Evolutionary conservation across 73 alveolate genomes (phyloP).

Genomic region (Paramecium tetraurelia): DNA sequence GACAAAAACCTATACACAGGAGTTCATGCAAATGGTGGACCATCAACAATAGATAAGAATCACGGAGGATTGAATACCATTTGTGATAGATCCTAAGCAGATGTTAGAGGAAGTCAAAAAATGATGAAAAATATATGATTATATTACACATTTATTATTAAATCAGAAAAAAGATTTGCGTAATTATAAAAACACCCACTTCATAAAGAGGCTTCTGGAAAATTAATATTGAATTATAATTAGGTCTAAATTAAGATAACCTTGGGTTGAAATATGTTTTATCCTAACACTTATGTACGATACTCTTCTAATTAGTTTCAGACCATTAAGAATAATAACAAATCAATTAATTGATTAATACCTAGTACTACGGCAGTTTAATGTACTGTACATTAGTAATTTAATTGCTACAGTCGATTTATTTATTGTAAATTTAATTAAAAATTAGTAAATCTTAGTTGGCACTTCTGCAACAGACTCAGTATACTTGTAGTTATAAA

Average conservation of each 20-base stretch:
- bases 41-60: slow-evolving; percentile 59
- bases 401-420: too few species aligned
- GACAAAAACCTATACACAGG: slow-evolving; percentile 92
- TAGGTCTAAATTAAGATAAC: background rate
- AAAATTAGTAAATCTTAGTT: background rate
- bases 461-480: background rate
- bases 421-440: background rate
- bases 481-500: too few species aligned
- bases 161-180: background rate
- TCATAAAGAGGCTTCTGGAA: background rate
- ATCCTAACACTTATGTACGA: background rate
- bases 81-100: slow-evolving; percentile 63
- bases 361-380: too few species aligned
- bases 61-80: slow-evolving; percentile 43
- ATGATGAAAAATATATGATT: slow-evolving; percentile 33
- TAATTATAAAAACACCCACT: background rate
- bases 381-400: background rate
- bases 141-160: background rate
- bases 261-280: background rate
- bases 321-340: too few species aligned
- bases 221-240: background rate
- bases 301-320: too few species aligned
- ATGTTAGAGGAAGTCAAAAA: slow-evolving; percentile 66
- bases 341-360: too few species aligned
- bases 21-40: slow-evolving; percentile 84